phyloP scores from a whole-genome alignment of 495 filamentous ascomycete species.

The Neurospora sp. region DNA sequence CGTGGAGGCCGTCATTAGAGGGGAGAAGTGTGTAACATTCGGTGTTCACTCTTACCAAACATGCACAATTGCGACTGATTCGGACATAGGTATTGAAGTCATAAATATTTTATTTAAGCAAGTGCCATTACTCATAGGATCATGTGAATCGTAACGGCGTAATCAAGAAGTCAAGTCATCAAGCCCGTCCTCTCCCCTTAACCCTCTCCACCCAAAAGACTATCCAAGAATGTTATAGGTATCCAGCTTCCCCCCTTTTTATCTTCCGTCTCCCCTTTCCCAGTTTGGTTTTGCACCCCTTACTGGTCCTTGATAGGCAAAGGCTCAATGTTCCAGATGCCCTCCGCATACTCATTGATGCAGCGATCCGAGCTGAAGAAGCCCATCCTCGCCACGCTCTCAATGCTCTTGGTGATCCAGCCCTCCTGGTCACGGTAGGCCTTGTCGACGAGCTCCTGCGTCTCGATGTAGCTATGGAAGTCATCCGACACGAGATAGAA shows the following conservation, averaged over 20 bases:
- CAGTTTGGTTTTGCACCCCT: neutral
- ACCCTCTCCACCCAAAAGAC: neutral
- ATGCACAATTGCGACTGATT: too few relatives aligned
- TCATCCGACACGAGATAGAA: conserved; percentile 97
- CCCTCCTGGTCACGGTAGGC: conserved; percentile 82
- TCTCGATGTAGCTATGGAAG: conserved; percentile 86
- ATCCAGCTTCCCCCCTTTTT: neutral
- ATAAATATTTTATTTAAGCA: neutral
- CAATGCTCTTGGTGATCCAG: conserved; percentile 85
- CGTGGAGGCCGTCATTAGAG: too few relatives aligned
- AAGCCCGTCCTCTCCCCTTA: neutral
- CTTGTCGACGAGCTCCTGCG: conserved; percentile 81
- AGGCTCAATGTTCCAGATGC: conserved; percentile 92
- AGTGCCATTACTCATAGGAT: neutral
- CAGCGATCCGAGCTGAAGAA: conserved; percentile 97
- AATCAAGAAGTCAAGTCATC: neutral
- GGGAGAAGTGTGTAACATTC: too few relatives aligned
- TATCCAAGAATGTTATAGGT: neutral
- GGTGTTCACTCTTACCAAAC: too few relatives aligned
- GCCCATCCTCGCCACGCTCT: conserved; percentile 79
- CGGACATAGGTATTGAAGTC: too few relatives aligned
- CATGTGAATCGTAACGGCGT: neutral
- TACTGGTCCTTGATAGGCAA: conserved; percentile 28
- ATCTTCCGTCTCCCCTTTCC: too few relatives aligned
- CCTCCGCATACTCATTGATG: conserved; percentile 95